Evolutionary conservation across 2,329 filamentous ascomycete species (phyloP).

Genomic region (Cladosporium oxysporum): DNA sequence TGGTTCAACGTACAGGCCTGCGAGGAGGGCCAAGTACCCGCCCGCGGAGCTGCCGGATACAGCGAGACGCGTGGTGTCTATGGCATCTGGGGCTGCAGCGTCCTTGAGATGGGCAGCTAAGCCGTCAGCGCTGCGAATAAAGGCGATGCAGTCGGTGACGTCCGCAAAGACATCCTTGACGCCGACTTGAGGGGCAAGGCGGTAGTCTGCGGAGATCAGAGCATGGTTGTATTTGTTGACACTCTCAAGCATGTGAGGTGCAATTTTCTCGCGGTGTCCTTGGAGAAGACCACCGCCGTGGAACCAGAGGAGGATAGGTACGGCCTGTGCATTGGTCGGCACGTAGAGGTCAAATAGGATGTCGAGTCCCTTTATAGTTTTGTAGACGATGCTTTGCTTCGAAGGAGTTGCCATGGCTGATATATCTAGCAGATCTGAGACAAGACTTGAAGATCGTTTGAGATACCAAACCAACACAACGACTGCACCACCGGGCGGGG

Average conservation of each 20-base stretch:
- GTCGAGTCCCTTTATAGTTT: constrained; percentile 24
- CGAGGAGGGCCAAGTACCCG: constrained; percentile 35
- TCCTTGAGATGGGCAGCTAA: constrained; percentile 23
- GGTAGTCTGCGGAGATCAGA: constrained; percentile 37
- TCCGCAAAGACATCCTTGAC: constrained; percentile 35
- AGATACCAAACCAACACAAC: not conserved
- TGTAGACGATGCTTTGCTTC: constrained; percentile 25
- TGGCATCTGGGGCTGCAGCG: not conserved
- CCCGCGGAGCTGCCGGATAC: constrained; percentile 36
- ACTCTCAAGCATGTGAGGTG: constrained; percentile 32
- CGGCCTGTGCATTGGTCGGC: constrained; percentile 22
- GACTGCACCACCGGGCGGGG: not conserved
- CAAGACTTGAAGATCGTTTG: not conserved
- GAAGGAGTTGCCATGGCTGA: constrained; percentile 17
- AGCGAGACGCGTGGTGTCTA: constrained; percentile 30
- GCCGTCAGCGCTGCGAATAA: constrained; percentile 29
- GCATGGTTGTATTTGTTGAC: constrained; percentile 30
- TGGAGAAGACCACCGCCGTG: constrained; percentile 36
- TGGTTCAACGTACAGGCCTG: constrained; percentile 35
- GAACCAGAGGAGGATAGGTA: constrained; percentile 30
- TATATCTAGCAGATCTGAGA: not conserved
- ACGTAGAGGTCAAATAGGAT: constrained; percentile 29
- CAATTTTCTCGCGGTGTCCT: constrained; percentile 28
- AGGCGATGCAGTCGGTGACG: constrained; percentile 33
- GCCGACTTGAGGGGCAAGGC: constrained; percentile 36